Conservation (phyloP, 352 stramenopile species). For the Aphanomyces stellatus region DNA sequence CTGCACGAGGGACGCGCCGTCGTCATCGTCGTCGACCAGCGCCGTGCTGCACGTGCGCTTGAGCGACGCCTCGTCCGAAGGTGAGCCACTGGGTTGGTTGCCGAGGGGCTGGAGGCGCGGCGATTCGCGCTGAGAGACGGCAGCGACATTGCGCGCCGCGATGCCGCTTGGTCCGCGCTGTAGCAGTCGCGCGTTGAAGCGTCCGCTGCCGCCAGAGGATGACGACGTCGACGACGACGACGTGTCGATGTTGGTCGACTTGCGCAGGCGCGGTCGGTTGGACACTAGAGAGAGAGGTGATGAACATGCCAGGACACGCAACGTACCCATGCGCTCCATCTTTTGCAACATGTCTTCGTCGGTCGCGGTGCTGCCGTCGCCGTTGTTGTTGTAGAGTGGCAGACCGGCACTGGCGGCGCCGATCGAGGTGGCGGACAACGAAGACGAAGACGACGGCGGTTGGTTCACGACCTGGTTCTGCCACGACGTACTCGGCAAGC, state of each 20-base stretch:
- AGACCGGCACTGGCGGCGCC: neutral
- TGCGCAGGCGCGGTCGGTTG: neutral
- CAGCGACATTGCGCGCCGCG: neutral
- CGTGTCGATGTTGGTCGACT: constrained; percentile 9
- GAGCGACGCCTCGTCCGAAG: neutral
- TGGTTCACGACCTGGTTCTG: neutral
- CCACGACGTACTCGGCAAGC: constrained; percentile 5
- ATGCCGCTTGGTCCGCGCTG: neutral
- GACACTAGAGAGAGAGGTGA: neutral
- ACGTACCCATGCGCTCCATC: constrained; percentile 7
- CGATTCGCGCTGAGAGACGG: neutral
- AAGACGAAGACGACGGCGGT: neutral
- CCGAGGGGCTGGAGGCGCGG: neutral
- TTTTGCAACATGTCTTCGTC: constrained; percentile 19
- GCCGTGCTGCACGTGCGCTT: neutral
- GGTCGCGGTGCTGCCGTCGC: neutral
- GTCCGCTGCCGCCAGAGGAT: neutral
- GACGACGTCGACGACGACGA: neutral
- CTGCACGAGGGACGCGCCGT: neutral
- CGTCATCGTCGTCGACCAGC: constrained; percentile 4
- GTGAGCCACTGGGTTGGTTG: constrained; percentile 2
- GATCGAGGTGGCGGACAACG: neutral
- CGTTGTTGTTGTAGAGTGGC: constrained; percentile 12
- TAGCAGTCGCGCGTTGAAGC: neutral
- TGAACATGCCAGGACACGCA: neutral